Base-by-base conservation (phyloP, 768 basidiomycete genomes). In the Suillus subluteus region DNA sequence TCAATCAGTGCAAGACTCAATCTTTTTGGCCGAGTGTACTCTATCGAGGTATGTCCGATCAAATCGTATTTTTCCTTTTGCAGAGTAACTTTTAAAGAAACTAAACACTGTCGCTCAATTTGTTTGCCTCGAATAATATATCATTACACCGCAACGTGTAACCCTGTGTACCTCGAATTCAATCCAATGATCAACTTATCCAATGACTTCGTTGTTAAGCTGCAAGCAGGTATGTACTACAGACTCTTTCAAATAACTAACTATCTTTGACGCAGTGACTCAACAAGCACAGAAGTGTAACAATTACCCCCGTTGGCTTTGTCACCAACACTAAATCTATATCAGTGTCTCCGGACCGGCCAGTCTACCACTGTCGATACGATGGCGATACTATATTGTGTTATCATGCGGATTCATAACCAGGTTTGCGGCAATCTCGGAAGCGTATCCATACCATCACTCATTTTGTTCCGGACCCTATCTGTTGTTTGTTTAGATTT, bases 31-130 rank as follows among this genome's bases (percentile, higher is more conserved):
- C 18, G 41, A 43, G 30, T 12, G 3, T 7, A 11, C 41, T 32
- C 30, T 21, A 61, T 61, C 41, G 26, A 43, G 59, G 59, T 32
- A n/a, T 21, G 26, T 43, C 59, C 26, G 59, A 61, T 61, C 41
- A 30, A 18, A 41, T 26, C 23, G 59, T 30, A 9, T 18, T 61
- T 55, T 61, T 32, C 41, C 41, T 43, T 61, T 61, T 61, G 41
- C 26, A 43, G 41, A 21, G 30, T 30, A 32, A 61, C 59, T 7
- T 6, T 4, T 4, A 5, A 61, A 44, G 41, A 58, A 61, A 61
- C 59, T 26, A 21, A 4, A 41, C 12, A 12, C 18, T 13, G 18
- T 61, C 40, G 43, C 59, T 61, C 41, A n/a, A 61, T 61, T 61
- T 61, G 58, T 61, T 61, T 61, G 58, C 40, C 23, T 18, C 6